These are phyloP conservation scores for Sabuloglossum arenarium DNA, from an alignment of 495 filamentous ascomycete species.

Conservation along the genomic window DNA sequence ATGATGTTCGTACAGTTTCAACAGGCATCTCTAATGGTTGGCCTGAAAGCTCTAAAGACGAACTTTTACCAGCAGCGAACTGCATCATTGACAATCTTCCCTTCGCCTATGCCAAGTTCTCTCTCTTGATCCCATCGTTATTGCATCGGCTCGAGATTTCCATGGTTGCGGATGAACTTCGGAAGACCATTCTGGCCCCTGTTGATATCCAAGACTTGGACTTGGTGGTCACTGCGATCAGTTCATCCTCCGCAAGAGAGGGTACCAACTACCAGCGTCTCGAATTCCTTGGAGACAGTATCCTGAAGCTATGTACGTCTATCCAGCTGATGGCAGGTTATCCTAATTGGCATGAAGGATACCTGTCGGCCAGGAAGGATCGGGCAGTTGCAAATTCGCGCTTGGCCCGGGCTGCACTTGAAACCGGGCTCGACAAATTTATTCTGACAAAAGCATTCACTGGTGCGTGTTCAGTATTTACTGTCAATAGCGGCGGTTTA, in stretches of 20 bases:
- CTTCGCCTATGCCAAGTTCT: conserved; percentile 37
- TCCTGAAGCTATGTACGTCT: conserved; percentile 61
- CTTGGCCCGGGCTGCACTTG: conserved; percentile 40
- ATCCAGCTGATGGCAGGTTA: conserved; percentile 45
- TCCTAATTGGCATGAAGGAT: conserved; percentile 57
- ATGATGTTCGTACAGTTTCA: neutral
- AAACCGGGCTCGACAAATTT: conserved; percentile 45
- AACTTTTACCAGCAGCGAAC: conserved; percentile 10
- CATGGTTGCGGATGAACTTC: conserved; percentile 41
- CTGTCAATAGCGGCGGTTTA: neutral
- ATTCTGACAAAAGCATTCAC: conserved; percentile 52
- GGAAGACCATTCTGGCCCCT: conserved; percentile 33
- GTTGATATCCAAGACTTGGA: conserved; percentile 30
- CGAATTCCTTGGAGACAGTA: conserved; percentile 74
- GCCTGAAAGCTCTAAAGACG: neutral
- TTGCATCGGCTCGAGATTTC: conserved; percentile 42
- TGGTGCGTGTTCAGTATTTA: conserved; percentile 6
- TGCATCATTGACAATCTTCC: conserved; percentile 37
- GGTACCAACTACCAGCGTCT: conserved; percentile 59
- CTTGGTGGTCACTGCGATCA: conserved; percentile 55
- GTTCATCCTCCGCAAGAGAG: conserved; percentile 37
- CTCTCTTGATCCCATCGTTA: conserved; percentile 54
- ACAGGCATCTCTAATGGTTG: conserved; percentile 2
- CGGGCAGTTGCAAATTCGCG: conserved; percentile 50
- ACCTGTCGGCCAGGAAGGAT: conserved; percentile 46